Conservation (phyloP, 345 rosid species). For the Ceriops tagal region DNA sequence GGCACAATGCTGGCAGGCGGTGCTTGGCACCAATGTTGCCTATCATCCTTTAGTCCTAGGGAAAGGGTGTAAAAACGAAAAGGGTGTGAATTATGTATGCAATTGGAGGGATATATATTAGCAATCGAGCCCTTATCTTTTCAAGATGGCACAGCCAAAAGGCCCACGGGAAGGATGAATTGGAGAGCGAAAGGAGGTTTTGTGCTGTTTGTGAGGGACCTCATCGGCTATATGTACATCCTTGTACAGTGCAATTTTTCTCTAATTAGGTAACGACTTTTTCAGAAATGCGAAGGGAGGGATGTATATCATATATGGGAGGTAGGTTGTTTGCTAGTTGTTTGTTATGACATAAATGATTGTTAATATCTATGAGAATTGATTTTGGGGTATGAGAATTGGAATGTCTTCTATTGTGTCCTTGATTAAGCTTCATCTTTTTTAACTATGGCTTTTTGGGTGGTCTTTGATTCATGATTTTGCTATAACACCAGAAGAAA, state of each 20-base stretch:
- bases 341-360: conserved; percentile 12
- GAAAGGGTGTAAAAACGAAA: background rate
- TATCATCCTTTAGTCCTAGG: conserved; percentile 24
- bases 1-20: conserved; percentile 9
- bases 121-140: conserved; percentile 10
- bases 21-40: conserved; percentile 10
- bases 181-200: conserved; percentile 6
- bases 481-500: too few species aligned
- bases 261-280: conserved; percentile 44
- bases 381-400: conserved; percentile 10
- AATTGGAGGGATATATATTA: background rate
- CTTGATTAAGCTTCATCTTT: too few species aligned
- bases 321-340: conserved; percentile 20
- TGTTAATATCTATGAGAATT: conserved; percentile 7
- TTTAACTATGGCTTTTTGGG: too few species aligned
- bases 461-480: too few species aligned
- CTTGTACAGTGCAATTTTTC: conserved; percentile 48
- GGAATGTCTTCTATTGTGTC: too few species aligned
- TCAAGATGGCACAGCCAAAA: conserved; percentile 5
- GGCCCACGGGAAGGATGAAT: conserved; percentile 14
- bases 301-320: background rate
- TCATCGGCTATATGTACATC: conserved; percentile 26
- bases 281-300: conserved; percentile 10
- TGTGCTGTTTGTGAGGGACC: conserved; percentile 27
- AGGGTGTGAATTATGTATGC: background rate